Evolutionary conservation across 1,139 yeast genomes (phyloP), one percentile per base, ranked within the genome.

Genomic region (Yamadazyma conglobata): DNA sequence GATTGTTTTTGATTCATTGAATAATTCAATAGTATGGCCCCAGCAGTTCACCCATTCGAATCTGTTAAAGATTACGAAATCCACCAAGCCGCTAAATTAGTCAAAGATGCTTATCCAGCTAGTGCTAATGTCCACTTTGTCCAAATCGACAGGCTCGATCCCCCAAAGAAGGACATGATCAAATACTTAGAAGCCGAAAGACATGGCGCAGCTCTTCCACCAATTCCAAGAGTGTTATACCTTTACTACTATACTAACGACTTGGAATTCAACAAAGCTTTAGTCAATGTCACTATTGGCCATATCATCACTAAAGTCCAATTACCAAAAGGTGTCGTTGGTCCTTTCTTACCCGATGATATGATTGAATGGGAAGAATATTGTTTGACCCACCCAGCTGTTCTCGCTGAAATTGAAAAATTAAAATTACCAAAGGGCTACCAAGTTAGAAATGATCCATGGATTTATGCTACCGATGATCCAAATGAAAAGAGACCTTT

Each of bases 401-500:
- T 83, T 37, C 43, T 53, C 37, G 83, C 78, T 15, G 86, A 79
- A 54, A 63, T 79, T 47, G 82, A 63, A 47, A 82, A 76, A 58
- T 73, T 73, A 68, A 73, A 66, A 49, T 71, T 73, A 50, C 87
- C 79, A 49, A 54, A 60, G 27, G 68, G 72, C 15, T 67, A 70
- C 48, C 52, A 72, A 29, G 77, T 85, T 31, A 75, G 81, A 51
- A 73, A 70, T 51, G 87, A 86, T 53, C 89, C 93, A 31, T 86
- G 95, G 95, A 85, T 85, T 70, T 85, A 85, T 54, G 95, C 94
- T 46, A 80, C 87, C 24, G 89, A 82, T 53, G 74, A 73, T 45
- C 58, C 70, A 28, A 68, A 72, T 38, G 83, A 77, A 50, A 64
- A 44, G 28, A 70, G 86, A 55, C 77, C 80, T 18, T 66, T 79